Percentiles rank a stretch among this genome's conserved stretches.
Conservation (phyloP, 768 basidiomycete species). For the Mycena vulgaris region DNA sequence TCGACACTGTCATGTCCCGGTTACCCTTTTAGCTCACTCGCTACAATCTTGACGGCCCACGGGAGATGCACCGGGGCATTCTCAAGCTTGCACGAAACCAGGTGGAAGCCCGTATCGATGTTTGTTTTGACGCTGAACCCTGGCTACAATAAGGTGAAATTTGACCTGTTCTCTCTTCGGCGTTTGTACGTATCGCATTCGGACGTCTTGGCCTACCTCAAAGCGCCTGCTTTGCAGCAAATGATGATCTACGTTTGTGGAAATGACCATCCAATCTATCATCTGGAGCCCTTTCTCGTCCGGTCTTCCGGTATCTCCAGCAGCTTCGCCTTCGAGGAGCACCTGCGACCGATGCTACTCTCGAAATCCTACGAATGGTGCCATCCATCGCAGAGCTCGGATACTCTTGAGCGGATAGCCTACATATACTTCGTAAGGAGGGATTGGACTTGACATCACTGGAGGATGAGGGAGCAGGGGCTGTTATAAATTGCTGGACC, state of each 20-base stretch:
- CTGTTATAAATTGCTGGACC: no score
- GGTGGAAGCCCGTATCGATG: neutral
- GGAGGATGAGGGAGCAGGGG: neutral
- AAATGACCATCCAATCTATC: no score
- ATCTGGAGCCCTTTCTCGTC: no score
- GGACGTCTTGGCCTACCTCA: neutral
- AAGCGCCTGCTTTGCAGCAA: neutral
- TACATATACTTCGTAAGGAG: neutral
- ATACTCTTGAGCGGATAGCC: no score
- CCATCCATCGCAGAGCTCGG: no score
- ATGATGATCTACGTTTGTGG: neutral
- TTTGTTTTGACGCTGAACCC: no score
- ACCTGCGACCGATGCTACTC: no score
- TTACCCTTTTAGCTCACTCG: conserved; percentile 13
- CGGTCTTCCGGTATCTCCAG: no score
- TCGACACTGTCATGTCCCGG: neutral
- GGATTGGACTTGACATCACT: neutral
- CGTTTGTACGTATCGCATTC: neutral
- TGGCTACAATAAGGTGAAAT: neutral
- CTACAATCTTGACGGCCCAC: neutral
- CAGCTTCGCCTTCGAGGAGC: no score
- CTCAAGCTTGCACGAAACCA: neutral
- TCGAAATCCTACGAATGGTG: no score
- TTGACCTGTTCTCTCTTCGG: neutral
- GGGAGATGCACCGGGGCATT: conserved; percentile 3